Conservation (phyloP, 2,329 filamentous ascomycete species). For the Trichoderma breve region DNA sequence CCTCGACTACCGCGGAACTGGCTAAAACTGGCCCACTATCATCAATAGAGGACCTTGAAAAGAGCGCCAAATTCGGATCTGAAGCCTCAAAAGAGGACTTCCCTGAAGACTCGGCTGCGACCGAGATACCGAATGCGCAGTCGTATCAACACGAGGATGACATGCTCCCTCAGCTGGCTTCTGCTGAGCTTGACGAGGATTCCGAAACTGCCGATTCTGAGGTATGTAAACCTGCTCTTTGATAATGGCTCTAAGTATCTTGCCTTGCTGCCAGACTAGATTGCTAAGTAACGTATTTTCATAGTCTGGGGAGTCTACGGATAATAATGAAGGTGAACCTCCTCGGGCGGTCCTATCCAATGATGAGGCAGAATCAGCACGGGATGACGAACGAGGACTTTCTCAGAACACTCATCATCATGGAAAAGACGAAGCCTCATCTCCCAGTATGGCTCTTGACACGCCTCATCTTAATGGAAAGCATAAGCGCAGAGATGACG, state of each 20-base stretch:
- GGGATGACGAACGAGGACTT: not conserved
- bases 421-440: not conserved
- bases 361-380: not conserved
- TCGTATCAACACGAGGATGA: not conserved
- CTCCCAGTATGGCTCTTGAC: not conserved
- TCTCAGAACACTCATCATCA: not conserved
- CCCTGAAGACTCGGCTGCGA: not conserved
- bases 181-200: not conserved
- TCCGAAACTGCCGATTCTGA: not conserved
- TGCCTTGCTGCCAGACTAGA: not conserved
- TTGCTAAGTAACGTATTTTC: not conserved
- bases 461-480: slow-evolving; percentile 15
- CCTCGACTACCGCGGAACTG: not conserved
- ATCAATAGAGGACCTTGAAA: not conserved
- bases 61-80: not conserved
- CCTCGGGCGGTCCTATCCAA: not conserved
- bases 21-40: not conserved
- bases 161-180: not conserved
- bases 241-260: not conserved
- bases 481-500: slow-evolving; percentile 12
- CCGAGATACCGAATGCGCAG: not conserved
- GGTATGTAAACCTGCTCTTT: not conserved
- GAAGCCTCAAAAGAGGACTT: not conserved
- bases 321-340: not conserved
- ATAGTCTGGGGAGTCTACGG: not conserved